Evolutionary conservation across 2,329 filamentous ascomycete species (phyloP), one percentile per base, ranked within the genome.

Genomic region (Aspergillus bombycis): DNA sequence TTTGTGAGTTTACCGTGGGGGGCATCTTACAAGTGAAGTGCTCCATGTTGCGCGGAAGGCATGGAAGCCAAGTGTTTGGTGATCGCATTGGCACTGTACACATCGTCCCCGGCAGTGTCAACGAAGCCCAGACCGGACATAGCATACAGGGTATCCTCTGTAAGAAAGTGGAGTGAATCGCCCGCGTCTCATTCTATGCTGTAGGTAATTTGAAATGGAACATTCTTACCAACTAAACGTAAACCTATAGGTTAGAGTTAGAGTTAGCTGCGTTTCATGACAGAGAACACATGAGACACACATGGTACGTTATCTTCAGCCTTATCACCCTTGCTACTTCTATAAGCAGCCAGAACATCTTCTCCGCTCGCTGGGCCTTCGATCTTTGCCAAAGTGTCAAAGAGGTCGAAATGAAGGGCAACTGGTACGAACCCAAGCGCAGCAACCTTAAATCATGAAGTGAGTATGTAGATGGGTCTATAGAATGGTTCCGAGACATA

Each of bases 381-480:
- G 34, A 74, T 65, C 9, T 53, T 60, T 8, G 73, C 72, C 1
- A 79, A 58, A 26, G 69, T 67, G 21, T 67, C 61, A 55, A 79
- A 78, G 12, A 79, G 65, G 50, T 74, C 61, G 61, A 79, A 78
- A 38, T 76, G 71, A 16, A 76, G 66, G 0, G 77, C 77, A 23
- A 79, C 74, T 2, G 77, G 76, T 2, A 79, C 69, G 41, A 79
- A 79, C 1, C 75, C 77, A n/a, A 79, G 59, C 0, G 75, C 72
- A 14, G 77, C 75, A 1, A 73, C 64, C 77, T 79, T 19, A 19
- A 10, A 50, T 28, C 23, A 48, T 12, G n/a, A 48, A 7, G 45
- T 48, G 23, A 48, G 21, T 11, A 26, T 28, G 5, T 23, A 8
- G 11, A 28, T 12, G 23, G 11, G 6, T 23, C 3, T 28, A 50